Base-by-base conservation (phyloP, 768 basidiomycete genomes). In the Macrocybe gigantea region DNA sequence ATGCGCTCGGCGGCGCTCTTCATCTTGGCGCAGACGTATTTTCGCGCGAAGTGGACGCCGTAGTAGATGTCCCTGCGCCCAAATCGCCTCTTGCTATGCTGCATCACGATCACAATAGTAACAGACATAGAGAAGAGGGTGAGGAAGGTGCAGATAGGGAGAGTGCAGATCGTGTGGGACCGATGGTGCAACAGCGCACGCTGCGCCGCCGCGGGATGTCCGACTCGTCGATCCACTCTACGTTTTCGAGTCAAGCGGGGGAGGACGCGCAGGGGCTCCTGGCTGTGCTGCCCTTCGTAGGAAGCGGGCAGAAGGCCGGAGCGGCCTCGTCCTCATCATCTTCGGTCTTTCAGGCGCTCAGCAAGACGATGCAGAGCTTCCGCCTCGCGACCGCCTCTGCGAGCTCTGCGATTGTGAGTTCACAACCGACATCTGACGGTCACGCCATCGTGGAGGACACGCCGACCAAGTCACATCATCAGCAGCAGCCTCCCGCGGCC, bases 191-290 rank as follows among this genome's bases (percentile, higher is more conserved):
- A 4, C 75, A 85, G 41, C 80, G 82, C 14, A 80, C 83, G 12
- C 69, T 93, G 6, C 79, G 81, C 35, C 77, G 85, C 30, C 78
- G 94, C 46, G 92, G 93, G 2, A 64, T 96, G 43, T 92, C 89
- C 1, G 95, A 97, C 62, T 94, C 93, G 1, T 94, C 91, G 1
- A 93, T 97, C 51, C 88, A 83, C 52, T 86, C 90, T 4, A 90
- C 90, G 0, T 95, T 88, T 65, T 68, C 82, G 50, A 73, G 67
- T 47, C 78, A 86, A 41, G 70, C 63, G 5, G 72, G 71, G n/a
- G 66, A 69, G 31, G 45, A 50, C 38, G 47, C 49, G 38, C 51
- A 42, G 39, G 10, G 47, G n/a, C 39, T 47, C 11, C 43, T 39
- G 34, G 7, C 33, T 13, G 36, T 8, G 22, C 38, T 37, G 10